phyloP scores from a whole-genome alignment of 1,284 basidiomycete genomes.

The Irpex sp. region DNA sequence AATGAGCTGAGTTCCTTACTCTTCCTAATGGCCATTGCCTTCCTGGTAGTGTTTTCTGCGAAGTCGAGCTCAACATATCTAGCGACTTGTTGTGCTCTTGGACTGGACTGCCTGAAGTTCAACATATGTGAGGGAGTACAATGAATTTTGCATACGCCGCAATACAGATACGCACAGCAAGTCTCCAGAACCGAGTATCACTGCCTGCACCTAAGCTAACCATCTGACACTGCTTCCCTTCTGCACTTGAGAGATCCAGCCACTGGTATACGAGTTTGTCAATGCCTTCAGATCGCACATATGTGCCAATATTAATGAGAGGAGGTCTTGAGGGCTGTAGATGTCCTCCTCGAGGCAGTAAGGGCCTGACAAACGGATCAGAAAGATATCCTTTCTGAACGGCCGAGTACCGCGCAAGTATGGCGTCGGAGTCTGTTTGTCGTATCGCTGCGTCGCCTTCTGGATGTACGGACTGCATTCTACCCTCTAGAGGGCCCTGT shows the following conservation, averaged over 20 bases:
- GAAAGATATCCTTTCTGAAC: constrained; percentile 68
- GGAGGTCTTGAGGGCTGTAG: constrained; percentile 68
- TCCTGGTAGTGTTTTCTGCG: constrained; percentile 74
- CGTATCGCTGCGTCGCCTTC: constrained; percentile 59
- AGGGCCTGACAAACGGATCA: constrained; percentile 63
- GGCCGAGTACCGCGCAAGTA: constrained; percentile 76
- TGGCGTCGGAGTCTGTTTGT: constrained; percentile 70
- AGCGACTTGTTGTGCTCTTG: constrained; percentile 40
- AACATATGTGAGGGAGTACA: not conserved
- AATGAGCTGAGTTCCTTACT: constrained; percentile 52
- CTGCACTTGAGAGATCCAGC: constrained; percentile 39
- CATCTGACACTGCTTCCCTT: constrained; percentile 61
- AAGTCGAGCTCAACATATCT: constrained; percentile 91
- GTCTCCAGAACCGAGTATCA: constrained; percentile 89
- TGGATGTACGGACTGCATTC: constrained; percentile 5
- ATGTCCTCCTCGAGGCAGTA: constrained; percentile 57
- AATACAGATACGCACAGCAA: constrained; percentile 55
- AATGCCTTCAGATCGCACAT: constrained; percentile 76
- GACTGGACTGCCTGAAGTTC: constrained; percentile 42
- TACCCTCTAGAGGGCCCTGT: constrained; percentile 4
- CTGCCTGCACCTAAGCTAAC: constrained; percentile 90
- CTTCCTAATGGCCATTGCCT: constrained; percentile 78
- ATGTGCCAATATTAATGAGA: constrained; percentile 94
- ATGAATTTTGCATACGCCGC: not conserved
- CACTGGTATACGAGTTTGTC: constrained; percentile 78